Percentiles rank a stretch among this genome's conserved stretches.
phyloP scores from a whole-genome alignment of 108 stramenopile species.

The Aurantiochytrium sp. region DNA sequence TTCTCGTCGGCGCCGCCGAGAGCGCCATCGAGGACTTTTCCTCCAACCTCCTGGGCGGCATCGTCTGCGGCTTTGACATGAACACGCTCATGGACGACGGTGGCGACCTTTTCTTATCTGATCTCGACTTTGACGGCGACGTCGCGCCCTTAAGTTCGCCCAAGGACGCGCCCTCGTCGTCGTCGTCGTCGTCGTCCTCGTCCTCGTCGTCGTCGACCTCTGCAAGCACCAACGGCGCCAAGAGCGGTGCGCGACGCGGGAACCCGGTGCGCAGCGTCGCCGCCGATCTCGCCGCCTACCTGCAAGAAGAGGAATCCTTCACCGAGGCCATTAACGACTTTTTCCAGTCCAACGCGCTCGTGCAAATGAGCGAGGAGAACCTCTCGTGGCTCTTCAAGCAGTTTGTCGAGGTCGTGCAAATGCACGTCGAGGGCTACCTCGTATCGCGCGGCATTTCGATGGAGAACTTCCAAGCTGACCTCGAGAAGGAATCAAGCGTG shows the following conservation, averaged over 20 bases:
- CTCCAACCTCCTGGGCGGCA: constrained; percentile 16
- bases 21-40: constrained; percentile 12
- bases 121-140: too few species aligned
- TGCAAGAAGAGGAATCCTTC: background rate
- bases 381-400: background rate
- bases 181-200: too few species aligned
- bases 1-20: background rate
- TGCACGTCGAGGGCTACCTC: background rate
- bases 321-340: background rate
- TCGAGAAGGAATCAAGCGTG: background rate
- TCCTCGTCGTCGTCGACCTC: too few species aligned
- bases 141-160: too few species aligned
- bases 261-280: background rate
- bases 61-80: constrained; percentile 15
- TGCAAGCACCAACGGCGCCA: too few species aligned
- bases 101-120: background rate
- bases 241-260: too few species aligned
- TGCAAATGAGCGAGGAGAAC: background rate
- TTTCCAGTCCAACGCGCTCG: background rate
- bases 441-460: background rate
- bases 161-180: too few species aligned
- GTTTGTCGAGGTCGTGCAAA: constrained; percentile 2
- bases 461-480: background rate
- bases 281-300: background rate
- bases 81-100: background rate